Evolutionary conservation across 2,329 filamentous ascomycete genomes (phyloP).

Genomic region (Juglanconis sp.): DNA sequence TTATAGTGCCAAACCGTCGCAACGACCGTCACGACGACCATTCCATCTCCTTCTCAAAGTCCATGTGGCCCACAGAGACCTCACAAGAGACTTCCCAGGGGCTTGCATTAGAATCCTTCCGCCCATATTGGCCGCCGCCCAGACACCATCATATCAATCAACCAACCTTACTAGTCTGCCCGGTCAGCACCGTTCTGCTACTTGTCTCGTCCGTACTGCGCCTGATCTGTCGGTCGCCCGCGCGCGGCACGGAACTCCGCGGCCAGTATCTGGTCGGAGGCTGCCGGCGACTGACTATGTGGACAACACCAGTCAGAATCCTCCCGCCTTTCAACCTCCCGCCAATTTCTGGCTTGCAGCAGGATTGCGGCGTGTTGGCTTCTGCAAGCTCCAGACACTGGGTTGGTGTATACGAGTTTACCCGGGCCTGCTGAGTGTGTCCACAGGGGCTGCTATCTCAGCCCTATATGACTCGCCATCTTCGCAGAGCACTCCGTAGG

Average conservation of each 20-base stretch:
- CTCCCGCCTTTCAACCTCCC: conserved; percentile 5
- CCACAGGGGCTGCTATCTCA: conserved; percentile 12
- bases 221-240: too few relatives aligned
- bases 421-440: too few relatives aligned
- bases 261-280: not conserved
- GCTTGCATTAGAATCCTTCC: conserved; percentile 2
- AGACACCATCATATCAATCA: too few relatives aligned
- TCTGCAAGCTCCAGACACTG: too few relatives aligned
- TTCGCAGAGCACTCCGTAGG: not conserved
- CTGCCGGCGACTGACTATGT: not conserved
- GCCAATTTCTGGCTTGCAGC: not conserved
- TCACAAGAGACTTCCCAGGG: not conserved
- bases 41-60: too few relatives aligned
- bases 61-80: not conserved
- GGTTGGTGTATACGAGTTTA: too few relatives aligned
- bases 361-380: too few relatives aligned
- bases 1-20: too few relatives aligned
- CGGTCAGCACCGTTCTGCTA: not conserved
- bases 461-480: conserved; percentile 5
- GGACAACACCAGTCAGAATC: not conserved
- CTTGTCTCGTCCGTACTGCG: not conserved
- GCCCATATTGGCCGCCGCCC: not conserved
- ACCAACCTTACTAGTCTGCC: too few relatives aligned
- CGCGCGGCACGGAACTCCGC: too few relatives aligned
- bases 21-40: too few relatives aligned